phyloP scores from a whole-genome alignment of 108 stramenopile species.

The Aureococcus anophagefferens region DNA sequence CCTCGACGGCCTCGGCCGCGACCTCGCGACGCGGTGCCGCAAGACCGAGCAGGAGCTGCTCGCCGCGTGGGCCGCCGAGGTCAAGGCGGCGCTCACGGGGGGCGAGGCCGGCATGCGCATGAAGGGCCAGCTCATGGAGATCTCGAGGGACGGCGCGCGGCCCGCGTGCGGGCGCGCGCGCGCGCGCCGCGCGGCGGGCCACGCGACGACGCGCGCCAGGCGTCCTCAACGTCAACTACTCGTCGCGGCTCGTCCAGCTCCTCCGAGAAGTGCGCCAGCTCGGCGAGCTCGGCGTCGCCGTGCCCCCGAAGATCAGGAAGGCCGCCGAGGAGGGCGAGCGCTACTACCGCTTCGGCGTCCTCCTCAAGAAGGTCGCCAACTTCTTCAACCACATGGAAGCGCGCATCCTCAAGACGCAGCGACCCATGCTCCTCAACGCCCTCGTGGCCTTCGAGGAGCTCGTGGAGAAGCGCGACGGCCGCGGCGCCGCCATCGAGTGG shows the following conservation, averaged over 20 bases:
- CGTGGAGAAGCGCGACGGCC: slow-evolving; percentile 21
- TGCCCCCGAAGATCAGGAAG: slow-evolving; percentile 22
- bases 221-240: slow-evolving; percentile 19
- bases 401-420: slow-evolving; percentile 43
- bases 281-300: slow-evolving; percentile 39
- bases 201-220: too few species aligned
- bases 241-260: slow-evolving; percentile 34
- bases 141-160: slow-evolving; percentile 21
- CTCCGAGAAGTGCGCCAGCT: slow-evolving; percentile 53
- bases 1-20: neutral
- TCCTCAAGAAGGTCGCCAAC: slow-evolving; percentile 52
- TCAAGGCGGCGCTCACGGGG: slow-evolving; percentile 5
- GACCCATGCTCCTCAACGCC: slow-evolving; percentile 45
- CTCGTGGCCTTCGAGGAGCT: slow-evolving; percentile 49
- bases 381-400: slow-evolving; percentile 55
- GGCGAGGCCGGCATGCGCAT: slow-evolving; percentile 8
- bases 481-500: slow-evolving; percentile 20
- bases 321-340: slow-evolving; percentile 24
- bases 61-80: slow-evolving; percentile 15
- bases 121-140: slow-evolving; percentile 29
- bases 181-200: too few species aligned
- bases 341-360: slow-evolving; percentile 46
- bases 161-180: too few species aligned
- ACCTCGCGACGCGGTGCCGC: slow-evolving; percentile 4
- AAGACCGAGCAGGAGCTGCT: slow-evolving; percentile 13